phyloP scores from a whole-genome alignment of 176 grass and related monocot genomes.

The maize (Zea mays) region Zm-B73-REFERENCE-NAM-5.0 NC_050098.1:13269501-13270000 shows the following conservation, averaged over 20 bases:
- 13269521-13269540: not conserved
- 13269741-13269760: conserved; percentile 4
- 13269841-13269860: conserved; percentile 36
- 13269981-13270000: conserved; percentile 87
- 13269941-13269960: conserved; percentile 87
- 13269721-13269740: conserved; percentile 13
- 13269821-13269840: conserved; percentile 45
- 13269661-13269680: not conserved
- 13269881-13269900: not conserved
- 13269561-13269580: not conserved
- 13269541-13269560: not conserved
- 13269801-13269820: conserved; percentile 40
- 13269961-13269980: conserved; percentile 76
- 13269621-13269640: conserved; percentile 27
- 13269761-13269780: not conserved
- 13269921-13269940: conserved; percentile 60
- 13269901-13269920: conserved; percentile 22
- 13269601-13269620: not conserved
- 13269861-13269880: conserved; percentile 34
- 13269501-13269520: conserved; percentile 20
- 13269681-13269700: not conserved
- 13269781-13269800: conserved; percentile 46
- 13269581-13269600: not conserved
- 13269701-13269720: not conserved
- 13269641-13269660: not conserved